Percentiles rank a stretch among this genome's conserved stretches.
Conservation (phyloP, 208 protist genomes). For the Porcisia hertigi region DNA sequence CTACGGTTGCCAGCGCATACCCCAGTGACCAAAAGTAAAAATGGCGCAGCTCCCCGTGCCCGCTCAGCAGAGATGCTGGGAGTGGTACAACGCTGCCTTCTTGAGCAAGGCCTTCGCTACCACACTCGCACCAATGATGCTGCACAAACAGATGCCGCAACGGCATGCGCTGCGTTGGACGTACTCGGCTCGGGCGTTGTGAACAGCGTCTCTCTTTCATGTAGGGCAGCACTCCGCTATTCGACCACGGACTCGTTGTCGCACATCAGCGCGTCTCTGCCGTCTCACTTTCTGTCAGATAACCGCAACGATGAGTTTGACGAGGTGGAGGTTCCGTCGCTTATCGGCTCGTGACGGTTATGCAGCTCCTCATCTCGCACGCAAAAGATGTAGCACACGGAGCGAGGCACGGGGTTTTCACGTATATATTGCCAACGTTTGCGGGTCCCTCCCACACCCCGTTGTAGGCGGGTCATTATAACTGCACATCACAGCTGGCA, state of each 20-base stretch:
- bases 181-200: background rate
- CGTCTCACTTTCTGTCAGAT: background rate
- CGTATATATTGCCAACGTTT: background rate
- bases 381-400: too few species aligned
- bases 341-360: constrained; percentile 22
- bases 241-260: constrained; percentile 7
- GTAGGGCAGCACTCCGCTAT: background rate
- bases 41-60: constrained; percentile 2
- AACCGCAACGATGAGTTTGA: constrained; percentile 16
- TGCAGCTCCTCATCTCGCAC: background rate
- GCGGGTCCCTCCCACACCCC: background rate
- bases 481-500: background rate
- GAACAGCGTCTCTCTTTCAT: background rate
- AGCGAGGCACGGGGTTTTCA: background rate
- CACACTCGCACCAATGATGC: constrained; percentile 4
- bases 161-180: background rate
- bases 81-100: constrained; percentile 8
- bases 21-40: background rate
- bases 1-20: background rate
- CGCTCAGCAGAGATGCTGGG: constrained; percentile 28
- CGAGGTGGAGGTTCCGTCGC: constrained; percentile 22
- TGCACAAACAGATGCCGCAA: background rate
- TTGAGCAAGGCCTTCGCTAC: constrained; percentile 1
- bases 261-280: background rate
- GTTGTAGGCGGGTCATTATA: background rate